These are phyloP conservation scores for Musa troglodytarum DNA, from an alignment of 176 grass and related monocot species.

Conservation along the genomic window DNA sequence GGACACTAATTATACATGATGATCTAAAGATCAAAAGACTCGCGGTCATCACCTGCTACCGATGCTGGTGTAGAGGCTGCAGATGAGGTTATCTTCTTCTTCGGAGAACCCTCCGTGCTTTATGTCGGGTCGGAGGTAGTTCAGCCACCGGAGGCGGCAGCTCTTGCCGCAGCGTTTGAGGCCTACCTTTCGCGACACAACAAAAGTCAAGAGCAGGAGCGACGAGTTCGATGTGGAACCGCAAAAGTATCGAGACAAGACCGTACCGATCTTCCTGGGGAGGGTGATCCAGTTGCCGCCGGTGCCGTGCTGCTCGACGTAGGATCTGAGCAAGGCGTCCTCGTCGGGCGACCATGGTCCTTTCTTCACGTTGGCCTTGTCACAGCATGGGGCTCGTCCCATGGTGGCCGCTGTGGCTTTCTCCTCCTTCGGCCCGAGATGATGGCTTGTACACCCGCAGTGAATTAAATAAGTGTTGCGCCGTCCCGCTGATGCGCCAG, in stretches of 20 bases:
- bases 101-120: conserved; percentile 90
- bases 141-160: conserved; percentile 92
- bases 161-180: conserved; percentile 94
- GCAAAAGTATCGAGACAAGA: not conserved
- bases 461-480: too few relatives aligned
- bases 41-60: conserved; percentile 66
- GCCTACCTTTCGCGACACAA: conserved; percentile 23
- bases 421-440: too few relatives aligned
- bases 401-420: conserved; percentile 14
- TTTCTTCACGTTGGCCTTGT: conserved; percentile 90
- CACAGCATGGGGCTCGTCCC: conserved; percentile 90
- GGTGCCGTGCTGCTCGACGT: conserved; percentile 90
- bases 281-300: conserved; percentile 92
- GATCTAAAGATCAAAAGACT: conserved; percentile 19
- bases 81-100: conserved; percentile 84
- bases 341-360: conserved; percentile 92
- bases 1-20: conserved; percentile 5
- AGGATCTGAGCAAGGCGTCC: conserved; percentile 82
- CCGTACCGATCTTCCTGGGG: conserved; percentile 82
- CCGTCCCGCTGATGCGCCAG: too few relatives aligned
- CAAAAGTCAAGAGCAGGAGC: too few relatives aligned
- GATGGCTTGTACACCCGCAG: too few relatives aligned
- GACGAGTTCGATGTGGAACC: too few relatives aligned
- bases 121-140: conserved; percentile 90
- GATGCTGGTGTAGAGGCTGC: conserved; percentile 78